A percentile compares a stretch with the other conserved stretches of the same genome.
phyloP scores from a whole-genome alignment of 1,284 basidiomycete genomes.

The Coniferiporia sulphurascens region DNA sequence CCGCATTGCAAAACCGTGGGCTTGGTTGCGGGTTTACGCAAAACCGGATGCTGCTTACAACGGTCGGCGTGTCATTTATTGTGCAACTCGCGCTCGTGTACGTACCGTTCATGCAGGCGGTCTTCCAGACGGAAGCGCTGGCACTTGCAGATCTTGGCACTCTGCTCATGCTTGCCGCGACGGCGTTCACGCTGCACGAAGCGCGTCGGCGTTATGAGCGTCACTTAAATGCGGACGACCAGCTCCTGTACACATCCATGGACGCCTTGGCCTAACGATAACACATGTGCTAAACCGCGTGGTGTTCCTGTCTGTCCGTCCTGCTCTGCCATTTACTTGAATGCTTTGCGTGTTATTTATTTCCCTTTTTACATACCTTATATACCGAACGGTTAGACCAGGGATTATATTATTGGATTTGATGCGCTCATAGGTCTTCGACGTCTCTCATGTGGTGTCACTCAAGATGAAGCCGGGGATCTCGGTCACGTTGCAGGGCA shows the following conservation, averaged over 20 bases:
- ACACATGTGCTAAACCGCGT: no score
- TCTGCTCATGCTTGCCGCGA: conserved; percentile 65
- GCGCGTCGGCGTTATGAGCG: conserved; percentile 75
- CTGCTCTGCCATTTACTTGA: background rate
- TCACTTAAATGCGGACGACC: conserved; percentile 29
- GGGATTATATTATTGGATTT: background rate
- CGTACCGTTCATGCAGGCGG: conserved; percentile 82
- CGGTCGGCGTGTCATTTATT: conserved; percentile 80
- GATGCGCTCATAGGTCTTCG: no score
- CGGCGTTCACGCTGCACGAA: conserved; percentile 78
- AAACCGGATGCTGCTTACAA: conserved; percentile 88
- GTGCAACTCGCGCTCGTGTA: conserved; percentile 87
- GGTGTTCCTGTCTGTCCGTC: background rate
- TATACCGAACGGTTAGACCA: background rate
- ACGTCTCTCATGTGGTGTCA: no score
- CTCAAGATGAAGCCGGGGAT: no score
- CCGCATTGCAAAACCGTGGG: conserved; percentile 91
- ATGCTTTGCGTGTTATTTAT: no score
- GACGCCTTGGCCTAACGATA: background rate
- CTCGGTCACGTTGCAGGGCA: no score
- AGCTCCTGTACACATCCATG: background rate
- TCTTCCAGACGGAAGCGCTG: conserved; percentile 92
- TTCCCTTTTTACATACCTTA: background rate
- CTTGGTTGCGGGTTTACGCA: conserved; percentile 72
- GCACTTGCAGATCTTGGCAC: conserved; percentile 63